Evolutionary conservation across 2,329 filamentous ascomycete genomes (phyloP).

Genomic region (Epicoccum nigrum): DNA sequence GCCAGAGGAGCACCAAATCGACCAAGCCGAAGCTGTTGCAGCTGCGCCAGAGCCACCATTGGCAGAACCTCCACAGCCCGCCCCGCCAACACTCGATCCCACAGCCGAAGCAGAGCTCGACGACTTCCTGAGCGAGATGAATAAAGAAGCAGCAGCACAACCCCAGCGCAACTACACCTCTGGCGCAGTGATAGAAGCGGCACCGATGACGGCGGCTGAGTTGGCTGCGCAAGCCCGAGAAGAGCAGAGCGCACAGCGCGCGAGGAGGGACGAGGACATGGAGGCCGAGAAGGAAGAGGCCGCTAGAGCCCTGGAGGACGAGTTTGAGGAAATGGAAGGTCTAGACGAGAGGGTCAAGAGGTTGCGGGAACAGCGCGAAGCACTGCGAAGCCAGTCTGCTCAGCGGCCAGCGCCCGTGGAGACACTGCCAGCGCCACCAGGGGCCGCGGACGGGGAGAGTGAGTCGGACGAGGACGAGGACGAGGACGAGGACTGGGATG

Average conservation of each 20-base stretch:
- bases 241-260: slow-evolving; percentile 52
- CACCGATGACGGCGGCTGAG: slow-evolving; percentile 55
- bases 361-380: slow-evolving; percentile 55
- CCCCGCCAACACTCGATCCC: slow-evolving; percentile 21
- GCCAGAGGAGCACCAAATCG: slow-evolving; percentile 13
- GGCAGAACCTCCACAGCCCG: slow-evolving; percentile 14
- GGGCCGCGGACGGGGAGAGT: slow-evolving; percentile 33
- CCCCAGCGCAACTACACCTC: slow-evolving; percentile 66
- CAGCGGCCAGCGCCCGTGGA: slow-evolving; percentile 18
- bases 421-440: neutral
- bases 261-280: slow-evolving; percentile 51
- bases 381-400: slow-evolving; percentile 40
- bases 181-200: slow-evolving; percentile 52
- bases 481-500: slow-evolving; percentile 43
- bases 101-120: slow-evolving; percentile 59
- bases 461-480: slow-evolving; percentile 45
- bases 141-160: slow-evolving; percentile 82
- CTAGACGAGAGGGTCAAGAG: slow-evolving; percentile 54
- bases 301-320: slow-evolving; percentile 52
- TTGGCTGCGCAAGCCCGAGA: slow-evolving; percentile 54
- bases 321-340: slow-evolving; percentile 59
- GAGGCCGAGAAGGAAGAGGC: slow-evolving; percentile 58
- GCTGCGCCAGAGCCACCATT: slow-evolving; percentile 10
- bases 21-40: neutral
- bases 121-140: slow-evolving; percentile 58